Evolutionary conservation across 768 basidiomycete genomes (phyloP).

Genomic region (Russula compacta): DNA sequence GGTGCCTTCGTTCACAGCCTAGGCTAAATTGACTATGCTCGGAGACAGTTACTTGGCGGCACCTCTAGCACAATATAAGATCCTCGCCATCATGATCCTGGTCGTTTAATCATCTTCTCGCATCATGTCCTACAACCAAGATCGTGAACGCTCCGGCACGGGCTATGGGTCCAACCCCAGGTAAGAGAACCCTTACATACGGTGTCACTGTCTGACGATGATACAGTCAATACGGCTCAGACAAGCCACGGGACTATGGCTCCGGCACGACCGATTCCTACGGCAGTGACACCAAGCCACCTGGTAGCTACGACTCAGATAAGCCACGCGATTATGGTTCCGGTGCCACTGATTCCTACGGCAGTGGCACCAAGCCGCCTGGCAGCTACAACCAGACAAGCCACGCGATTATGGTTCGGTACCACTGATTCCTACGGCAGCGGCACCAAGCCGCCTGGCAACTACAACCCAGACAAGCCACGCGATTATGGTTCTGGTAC

Average conservation of each 20-base stretch:
- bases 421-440: neutral
- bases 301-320: slow-evolving; percentile 18
- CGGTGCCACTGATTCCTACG: slow-evolving; percentile 6
- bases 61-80: neutral
- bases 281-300: neutral
- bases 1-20: neutral
- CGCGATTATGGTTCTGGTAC: neutral
- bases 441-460: neutral
- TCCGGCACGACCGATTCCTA: slow-evolving; percentile 1
- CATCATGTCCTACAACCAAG: slow-evolving; percentile 16
- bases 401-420: neutral
- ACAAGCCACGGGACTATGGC: neutral
- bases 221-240: neutral
- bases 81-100: neutral
- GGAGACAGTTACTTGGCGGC: neutral
- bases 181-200: neutral
- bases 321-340: slow-evolving; percentile 21
- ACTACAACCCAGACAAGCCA: neutral
- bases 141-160: neutral
- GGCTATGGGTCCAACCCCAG: neutral
- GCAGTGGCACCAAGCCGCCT: neutral
- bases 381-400: neutral
- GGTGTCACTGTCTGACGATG: neutral
- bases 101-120: neutral
- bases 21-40: neutral